phyloP scores from a whole-genome alignment of 1,139 yeast genomes.

The Magnusiomyces sp. region DNA sequence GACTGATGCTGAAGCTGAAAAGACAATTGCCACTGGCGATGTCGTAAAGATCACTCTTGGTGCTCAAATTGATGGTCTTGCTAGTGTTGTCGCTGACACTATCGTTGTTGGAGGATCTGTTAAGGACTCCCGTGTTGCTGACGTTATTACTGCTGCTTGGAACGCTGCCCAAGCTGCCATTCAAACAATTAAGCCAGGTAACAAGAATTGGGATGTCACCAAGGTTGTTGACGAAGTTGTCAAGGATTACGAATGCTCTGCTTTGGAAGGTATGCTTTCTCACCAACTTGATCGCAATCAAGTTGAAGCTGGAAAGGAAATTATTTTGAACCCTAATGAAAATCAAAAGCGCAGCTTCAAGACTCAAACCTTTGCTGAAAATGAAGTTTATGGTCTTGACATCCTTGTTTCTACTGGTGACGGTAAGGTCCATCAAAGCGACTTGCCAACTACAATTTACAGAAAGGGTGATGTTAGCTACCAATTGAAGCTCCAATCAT shows the following conservation, averaged over 20 bases:
- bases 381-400: slow-evolving; percentile 74
- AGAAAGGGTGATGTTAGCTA: slow-evolving; percentile 65
- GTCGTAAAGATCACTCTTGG: slow-evolving; percentile 71
- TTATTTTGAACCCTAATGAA: slow-evolving; percentile 68
- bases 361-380: slow-evolving; percentile 59
- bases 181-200: slow-evolving; percentile 58
- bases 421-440: slow-evolving; percentile 54
- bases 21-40: slow-evolving; percentile 56
- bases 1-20: slow-evolving; percentile 50
- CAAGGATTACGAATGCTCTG: slow-evolving; percentile 49
- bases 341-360: slow-evolving; percentile 58
- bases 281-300: slow-evolving; percentile 65
- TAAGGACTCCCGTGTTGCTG: slow-evolving; percentile 46
- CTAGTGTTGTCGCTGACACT: slow-evolving; percentile 64
- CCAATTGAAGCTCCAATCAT: slow-evolving; percentile 63
- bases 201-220: slow-evolving; percentile 72
- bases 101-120: slow-evolving; percentile 50
- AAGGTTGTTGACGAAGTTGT: slow-evolving; percentile 58
- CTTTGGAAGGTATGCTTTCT: slow-evolving; percentile 72
- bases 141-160: slow-evolving; percentile 66
- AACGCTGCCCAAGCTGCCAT: slow-evolving; percentile 73
- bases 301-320: slow-evolving; percentile 68
- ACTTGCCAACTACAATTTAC: slow-evolving; percentile 60
- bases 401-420: slow-evolving; percentile 58
- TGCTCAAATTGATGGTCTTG: slow-evolving; percentile 61